Conservation (phyloP, 805 yeast genomes). For the Spencermartinsiella europaea region DNA sequence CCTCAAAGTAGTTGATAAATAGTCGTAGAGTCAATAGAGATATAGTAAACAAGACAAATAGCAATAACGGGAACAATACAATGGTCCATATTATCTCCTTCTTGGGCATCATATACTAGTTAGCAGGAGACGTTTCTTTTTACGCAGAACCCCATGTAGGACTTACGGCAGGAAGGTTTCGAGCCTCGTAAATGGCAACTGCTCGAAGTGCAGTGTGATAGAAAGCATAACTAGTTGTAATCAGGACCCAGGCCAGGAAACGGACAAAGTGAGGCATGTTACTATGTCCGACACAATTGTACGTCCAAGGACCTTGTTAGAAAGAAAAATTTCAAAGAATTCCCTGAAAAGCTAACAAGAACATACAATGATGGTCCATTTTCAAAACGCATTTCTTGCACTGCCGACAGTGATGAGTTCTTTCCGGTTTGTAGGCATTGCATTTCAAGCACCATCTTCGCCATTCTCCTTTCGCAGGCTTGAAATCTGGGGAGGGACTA, state of each 20-base stretch:
- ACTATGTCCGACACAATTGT: slow-evolving; percentile 77
- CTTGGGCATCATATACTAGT: slow-evolving; percentile 43
- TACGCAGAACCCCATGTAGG: slow-evolving; percentile 15
- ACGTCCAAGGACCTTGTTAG: slow-evolving; percentile 65
- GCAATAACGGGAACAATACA: slow-evolving; percentile 47
- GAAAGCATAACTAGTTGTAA: slow-evolving; percentile 35
- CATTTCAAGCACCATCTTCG: slow-evolving; percentile 71
- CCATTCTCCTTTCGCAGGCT: slow-evolving; percentile 49
- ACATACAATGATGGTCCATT: slow-evolving; percentile 82
- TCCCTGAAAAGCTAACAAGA: not conserved
- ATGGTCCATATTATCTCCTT: slow-evolving; percentile 52
- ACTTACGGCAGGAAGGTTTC: slow-evolving; percentile 18
- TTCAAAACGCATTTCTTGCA: slow-evolving; percentile 63
- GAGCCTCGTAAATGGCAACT: slow-evolving; percentile 33
- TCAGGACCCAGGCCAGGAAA: slow-evolving; percentile 59
- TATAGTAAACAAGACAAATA: slow-evolving; percentile 59
- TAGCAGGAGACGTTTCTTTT: slow-evolving; percentile 18
- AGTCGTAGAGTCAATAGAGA: slow-evolving; percentile 58
- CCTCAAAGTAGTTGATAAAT: slow-evolving; percentile 47
- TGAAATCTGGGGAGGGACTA: slow-evolving; percentile 47
- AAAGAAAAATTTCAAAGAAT: not conserved
- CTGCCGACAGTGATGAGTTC: slow-evolving; percentile 80
- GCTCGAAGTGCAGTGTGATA: slow-evolving; percentile 40
- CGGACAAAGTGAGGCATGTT: slow-evolving; percentile 79
- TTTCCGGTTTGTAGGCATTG: slow-evolving; percentile 65